These are phyloP conservation scores for Stephania yunnanensis DNA, from an alignment of 164 flowering plant genomes.

Conservation along the genomic window DNA sequence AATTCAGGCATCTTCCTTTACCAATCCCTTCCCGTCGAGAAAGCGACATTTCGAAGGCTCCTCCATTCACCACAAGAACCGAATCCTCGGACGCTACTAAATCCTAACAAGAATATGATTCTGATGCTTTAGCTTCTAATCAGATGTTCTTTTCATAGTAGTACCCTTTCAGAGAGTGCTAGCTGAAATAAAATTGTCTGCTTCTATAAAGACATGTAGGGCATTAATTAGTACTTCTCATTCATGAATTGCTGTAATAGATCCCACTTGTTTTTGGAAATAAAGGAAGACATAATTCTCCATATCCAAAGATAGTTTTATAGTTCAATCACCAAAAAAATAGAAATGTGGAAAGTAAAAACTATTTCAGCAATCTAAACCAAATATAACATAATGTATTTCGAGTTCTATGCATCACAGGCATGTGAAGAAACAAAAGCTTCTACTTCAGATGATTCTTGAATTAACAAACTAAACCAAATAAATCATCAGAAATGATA, in stretches of 20 bases:
- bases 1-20: not conserved
- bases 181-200: not conserved
- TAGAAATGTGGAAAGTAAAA: too few relatives aligned
- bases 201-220: not conserved
- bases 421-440: too few relatives aligned
- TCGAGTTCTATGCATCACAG: too few relatives aligned
- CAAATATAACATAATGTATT: too few relatives aligned
- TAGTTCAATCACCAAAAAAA: not conserved
- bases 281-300: not conserved
- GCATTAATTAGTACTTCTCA: not conserved
- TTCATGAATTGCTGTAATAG: not conserved
- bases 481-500: too few relatives aligned
- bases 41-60: constrained; percentile 9
- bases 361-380: too few relatives aligned
- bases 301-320: too few relatives aligned
- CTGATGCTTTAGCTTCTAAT: not conserved
- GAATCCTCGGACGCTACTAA: constrained; percentile 12
- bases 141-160: not conserved
- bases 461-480: too few relatives aligned
- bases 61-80: constrained; percentile 16
- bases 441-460: too few relatives aligned
- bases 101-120: not conserved
- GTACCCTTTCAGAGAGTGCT: not conserved
- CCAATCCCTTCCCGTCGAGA: constrained; percentile 4
- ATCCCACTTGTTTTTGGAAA: not conserved